phyloP scores from a whole-genome alignment of 768 basidiomycete species.

The Mycena epipterygia region DNA sequence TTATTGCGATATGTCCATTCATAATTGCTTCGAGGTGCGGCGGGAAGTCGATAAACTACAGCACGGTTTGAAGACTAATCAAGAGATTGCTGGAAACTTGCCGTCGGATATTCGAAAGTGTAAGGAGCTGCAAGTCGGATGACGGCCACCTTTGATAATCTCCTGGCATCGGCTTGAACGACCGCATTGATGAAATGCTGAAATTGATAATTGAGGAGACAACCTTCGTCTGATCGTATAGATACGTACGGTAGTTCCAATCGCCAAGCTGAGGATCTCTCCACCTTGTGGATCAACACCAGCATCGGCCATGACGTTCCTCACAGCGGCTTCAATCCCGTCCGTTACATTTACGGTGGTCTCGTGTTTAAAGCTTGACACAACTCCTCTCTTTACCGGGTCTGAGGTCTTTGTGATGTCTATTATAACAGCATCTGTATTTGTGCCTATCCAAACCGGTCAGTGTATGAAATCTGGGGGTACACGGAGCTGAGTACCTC shows the following conservation, averaged over 20 bases:
- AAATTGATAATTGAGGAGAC: background rate
- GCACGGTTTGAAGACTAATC: conserved; percentile 40
- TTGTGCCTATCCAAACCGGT: conserved; percentile 46
- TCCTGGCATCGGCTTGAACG: conserved; percentile 65
- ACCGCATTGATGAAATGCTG: conserved; percentile 73
- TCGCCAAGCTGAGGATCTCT: conserved; percentile 63
- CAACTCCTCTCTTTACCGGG: conserved; percentile 48
- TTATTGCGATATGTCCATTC: conserved; percentile 49
- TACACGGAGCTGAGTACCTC: conserved; percentile 35
- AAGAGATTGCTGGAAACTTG: conserved; percentile 49
- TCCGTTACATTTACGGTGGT: conserved; percentile 71
- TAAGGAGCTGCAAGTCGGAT: conserved; percentile 74
- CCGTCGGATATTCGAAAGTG: conserved; percentile 70
- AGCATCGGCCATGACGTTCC: conserved; percentile 56
- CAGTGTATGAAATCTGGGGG: background rate
- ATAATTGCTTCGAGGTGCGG: conserved; percentile 45
- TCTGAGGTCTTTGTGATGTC: conserved; percentile 45
- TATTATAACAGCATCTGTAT: conserved; percentile 51
- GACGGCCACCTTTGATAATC: conserved; percentile 73
- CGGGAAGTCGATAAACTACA: conserved; percentile 53
- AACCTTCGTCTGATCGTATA: background rate
- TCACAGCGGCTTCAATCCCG: conserved; percentile 69
- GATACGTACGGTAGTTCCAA: conserved; percentile 69
- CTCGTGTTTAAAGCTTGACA: conserved; percentile 60
- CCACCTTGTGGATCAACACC: conserved; percentile 47